Evolutionary conservation across 805 yeast species (phyloP).

Genomic region (Millerozyma acaciae): DNA sequence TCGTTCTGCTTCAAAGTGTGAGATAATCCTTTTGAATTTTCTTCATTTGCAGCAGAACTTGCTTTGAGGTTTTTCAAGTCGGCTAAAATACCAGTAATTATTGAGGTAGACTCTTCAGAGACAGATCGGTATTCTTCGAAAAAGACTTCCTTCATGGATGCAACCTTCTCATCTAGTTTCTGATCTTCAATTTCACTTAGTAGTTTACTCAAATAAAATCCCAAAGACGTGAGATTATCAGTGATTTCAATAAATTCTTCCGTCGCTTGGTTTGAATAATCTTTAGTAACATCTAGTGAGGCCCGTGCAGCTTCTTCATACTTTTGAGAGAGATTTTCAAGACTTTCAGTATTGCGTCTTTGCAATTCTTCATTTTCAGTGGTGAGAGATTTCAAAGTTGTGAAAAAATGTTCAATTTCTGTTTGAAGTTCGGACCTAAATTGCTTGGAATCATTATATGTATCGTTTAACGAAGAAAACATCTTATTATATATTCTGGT

Average conservation of each 20-base stretch:
- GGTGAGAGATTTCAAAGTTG: conserved; percentile 2
- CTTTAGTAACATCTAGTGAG: conserved; percentile 3
- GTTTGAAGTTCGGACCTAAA: too few relatives aligned
- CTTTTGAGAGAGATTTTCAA: conserved; percentile 5
- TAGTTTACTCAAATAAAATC: conserved; percentile 1
- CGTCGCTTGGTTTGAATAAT: conserved; percentile 2
- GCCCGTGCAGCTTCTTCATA: conserved; percentile 1
- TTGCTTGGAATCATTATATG: conserved; percentile 5
- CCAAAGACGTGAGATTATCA: not conserved
- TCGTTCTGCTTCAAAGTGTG: conserved; percentile 3
- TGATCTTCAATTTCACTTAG: conserved; percentile 2
- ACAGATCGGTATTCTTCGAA: conserved; percentile 3
- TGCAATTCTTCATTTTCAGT: conserved; percentile 4
- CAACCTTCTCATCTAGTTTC: conserved; percentile 2
- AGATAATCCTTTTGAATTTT: conserved; percentile 2
- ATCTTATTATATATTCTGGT: conserved; percentile 24
- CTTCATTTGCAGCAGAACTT: conserved; percentile 1
- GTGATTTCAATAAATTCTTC: conserved; percentile 3
- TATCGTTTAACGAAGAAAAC: conserved; percentile 6
- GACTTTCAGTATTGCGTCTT: conserved; percentile 5
- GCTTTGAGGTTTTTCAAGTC: conserved; percentile 3
- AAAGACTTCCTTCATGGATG: conserved; percentile 2
- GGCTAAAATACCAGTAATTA: conserved; percentile 3
- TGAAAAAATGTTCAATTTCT: conserved; percentile 5
- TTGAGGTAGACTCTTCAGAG: conserved; percentile 1